These are phyloP conservation scores for Xylona heveae DNA, from an alignment of 495 filamentous ascomycete genomes.

Conservation along the genomic window DNA sequence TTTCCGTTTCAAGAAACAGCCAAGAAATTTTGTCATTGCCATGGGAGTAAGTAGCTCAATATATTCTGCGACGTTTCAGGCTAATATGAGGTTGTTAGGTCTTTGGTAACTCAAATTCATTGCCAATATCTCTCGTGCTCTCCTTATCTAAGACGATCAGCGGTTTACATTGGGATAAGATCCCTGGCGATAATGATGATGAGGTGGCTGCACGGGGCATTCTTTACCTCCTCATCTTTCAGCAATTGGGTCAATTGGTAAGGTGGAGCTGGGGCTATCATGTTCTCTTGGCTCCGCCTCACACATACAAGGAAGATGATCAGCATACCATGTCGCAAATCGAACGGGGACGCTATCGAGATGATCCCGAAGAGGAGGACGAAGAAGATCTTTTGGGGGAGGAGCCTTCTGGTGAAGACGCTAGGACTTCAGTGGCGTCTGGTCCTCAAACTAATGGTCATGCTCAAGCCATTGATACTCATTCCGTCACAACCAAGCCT, in stretches of 20 bases:
- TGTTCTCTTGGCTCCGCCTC: constrained; percentile 63
- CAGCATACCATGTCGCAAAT: constrained; percentile 22
- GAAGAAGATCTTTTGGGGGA: constrained; percentile 9
- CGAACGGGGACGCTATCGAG: constrained; percentile 49
- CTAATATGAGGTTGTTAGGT: constrained; percentile 24
- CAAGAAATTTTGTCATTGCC: constrained; percentile 80
- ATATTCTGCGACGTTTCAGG: background rate
- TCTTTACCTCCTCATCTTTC: constrained; percentile 88
- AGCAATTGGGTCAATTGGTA: constrained; percentile 87
- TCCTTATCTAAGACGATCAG: constrained; percentile 79
- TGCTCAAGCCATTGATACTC: background rate
- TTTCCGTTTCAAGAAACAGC: constrained; percentile 63
- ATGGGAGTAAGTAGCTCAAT: constrained; percentile 48
- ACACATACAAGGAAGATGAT: constrained; percentile 40
- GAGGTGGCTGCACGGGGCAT: constrained; percentile 90
- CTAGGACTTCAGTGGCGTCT: constrained; percentile 7
- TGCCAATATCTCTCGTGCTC: constrained; percentile 88
- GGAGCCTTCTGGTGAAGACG: constrained; percentile 1
- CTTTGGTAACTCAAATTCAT: constrained; percentile 95
- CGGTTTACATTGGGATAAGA: constrained; percentile 81
- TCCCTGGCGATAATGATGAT: constrained; percentile 81
- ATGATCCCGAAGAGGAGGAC: constrained; percentile 27
- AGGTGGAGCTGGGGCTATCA: constrained; percentile 98
- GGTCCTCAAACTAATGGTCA: background rate
- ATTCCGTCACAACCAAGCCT: background rate